Evolutionary conservation across 23 red algal species (phyloP).

Genomic region (Gracilaria gracilis): DNA sequence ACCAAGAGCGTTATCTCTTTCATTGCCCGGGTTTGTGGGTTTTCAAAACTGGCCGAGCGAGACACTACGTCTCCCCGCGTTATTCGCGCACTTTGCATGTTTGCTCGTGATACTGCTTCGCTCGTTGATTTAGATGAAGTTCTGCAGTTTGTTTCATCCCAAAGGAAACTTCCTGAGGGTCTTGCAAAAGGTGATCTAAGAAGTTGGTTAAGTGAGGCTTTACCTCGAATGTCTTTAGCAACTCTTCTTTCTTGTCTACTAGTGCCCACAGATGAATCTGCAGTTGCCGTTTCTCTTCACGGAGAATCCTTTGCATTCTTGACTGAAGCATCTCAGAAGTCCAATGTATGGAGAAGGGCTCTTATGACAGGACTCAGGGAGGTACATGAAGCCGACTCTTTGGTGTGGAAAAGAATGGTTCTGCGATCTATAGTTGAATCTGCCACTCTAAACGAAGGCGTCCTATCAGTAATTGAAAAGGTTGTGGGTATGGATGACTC

Average conservation of each 20-base stretch:
- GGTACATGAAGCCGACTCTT: neutral
- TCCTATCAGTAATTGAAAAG: slow-evolving; percentile 41
- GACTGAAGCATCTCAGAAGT: slow-evolving; percentile 47
- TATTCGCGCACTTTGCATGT: slow-evolving; percentile 57
- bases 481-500: slow-evolving; percentile 49
- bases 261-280: slow-evolving; percentile 53
- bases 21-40: slow-evolving; percentile 45
- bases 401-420: slow-evolving; percentile 41
- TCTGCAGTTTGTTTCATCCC: slow-evolving; percentile 1
- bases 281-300: slow-evolving; percentile 51
- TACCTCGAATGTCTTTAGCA: slow-evolving; percentile 16
- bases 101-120: slow-evolving; percentile 48
- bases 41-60: slow-evolving; percentile 22
- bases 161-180: slow-evolving; percentile 16
- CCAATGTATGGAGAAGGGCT: slow-evolving; percentile 22
- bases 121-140: slow-evolving; percentile 1
- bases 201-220: neutral
- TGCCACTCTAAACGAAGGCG: slow-evolving; percentile 55
- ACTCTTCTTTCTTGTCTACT: slow-evolving; percentile 42
- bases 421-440: slow-evolving; percentile 52
- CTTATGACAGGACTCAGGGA: slow-evolving; percentile 18
- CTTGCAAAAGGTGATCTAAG: slow-evolving; percentile 17
- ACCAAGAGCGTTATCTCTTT: slow-evolving; percentile 14
- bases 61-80: slow-evolving; percentile 36
- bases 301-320: slow-evolving; percentile 48